Conservation (phyloP, 2,329 filamentous ascomycete genomes). For the Coniochaeta sp. region DNA sequence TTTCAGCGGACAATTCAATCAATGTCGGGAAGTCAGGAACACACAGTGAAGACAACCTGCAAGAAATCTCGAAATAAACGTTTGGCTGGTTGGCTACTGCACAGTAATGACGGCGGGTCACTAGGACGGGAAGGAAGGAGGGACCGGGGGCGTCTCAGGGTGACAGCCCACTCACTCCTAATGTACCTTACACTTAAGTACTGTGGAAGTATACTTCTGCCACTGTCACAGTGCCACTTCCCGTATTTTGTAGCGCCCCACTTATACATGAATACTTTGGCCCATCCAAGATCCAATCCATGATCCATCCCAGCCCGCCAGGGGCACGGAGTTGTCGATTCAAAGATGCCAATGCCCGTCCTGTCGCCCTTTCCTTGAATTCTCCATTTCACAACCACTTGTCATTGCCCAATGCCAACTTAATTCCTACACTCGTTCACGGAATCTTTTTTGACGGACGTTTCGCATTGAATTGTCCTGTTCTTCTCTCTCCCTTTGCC, state of each 20-base stretch:
- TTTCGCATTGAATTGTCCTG: neutral
- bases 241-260: neutral
- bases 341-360: conserved; percentile 1
- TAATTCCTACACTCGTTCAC: neutral
- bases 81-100: neutral
- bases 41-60: no score
- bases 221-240: no score
- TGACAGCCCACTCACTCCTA: no score
- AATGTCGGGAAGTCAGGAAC: no score
- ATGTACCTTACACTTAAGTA: no score
- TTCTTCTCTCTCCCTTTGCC: conserved; percentile 3
- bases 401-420: neutral
- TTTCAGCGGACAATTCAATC: neutral
- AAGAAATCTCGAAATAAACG: neutral
- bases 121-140: no score
- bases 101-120: no score
- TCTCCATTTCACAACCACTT: neutral
- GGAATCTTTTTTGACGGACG: neutral
- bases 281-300: neutral
- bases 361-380: neutral
- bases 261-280: neutral
- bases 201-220: no score
- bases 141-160: no score
- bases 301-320: neutral
- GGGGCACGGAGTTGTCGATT: neutral